phyloP scores from a whole-genome alignment of 2,329 filamentous ascomycete genomes.

The Blumeriella jaapii region DNA sequence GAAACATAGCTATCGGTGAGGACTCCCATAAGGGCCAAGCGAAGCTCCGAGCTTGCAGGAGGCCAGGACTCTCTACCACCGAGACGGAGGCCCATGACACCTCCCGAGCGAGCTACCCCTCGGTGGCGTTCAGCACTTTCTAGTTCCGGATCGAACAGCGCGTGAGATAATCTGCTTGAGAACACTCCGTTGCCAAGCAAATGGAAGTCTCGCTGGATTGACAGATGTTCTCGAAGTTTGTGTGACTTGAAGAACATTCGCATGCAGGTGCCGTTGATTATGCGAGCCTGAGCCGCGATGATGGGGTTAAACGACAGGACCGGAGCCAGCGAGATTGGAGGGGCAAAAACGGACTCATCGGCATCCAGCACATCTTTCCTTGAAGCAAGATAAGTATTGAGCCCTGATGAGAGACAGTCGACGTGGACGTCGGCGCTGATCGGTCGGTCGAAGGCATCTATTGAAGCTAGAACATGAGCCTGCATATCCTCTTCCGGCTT shows the following conservation, averaged over 20 bases:
- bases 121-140: slow-evolving; percentile 64
- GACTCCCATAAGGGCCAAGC: slow-evolving; percentile 77
- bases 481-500: slow-evolving; percentile 36
- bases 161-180: slow-evolving; percentile 64
- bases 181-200: slow-evolving; percentile 79
- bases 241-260: slow-evolving; percentile 66
- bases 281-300: slow-evolving; percentile 59
- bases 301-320: slow-evolving; percentile 67
- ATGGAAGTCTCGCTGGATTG: slow-evolving; percentile 68
- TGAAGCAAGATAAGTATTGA: slow-evolving; percentile 18
- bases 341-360: slow-evolving; percentile 20
- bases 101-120: slow-evolving; percentile 57
- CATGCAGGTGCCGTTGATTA: slow-evolving; percentile 69
- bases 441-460: slow-evolving; percentile 34
- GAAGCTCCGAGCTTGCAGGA: slow-evolving; percentile 85
- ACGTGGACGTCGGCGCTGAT: slow-evolving; percentile 17
- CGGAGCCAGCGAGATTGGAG: slow-evolving; percentile 39
- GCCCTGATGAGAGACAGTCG: slow-evolving; percentile 17
- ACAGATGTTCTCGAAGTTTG: slow-evolving; percentile 58
- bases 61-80: slow-evolving; percentile 81
- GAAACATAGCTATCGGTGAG: slow-evolving; percentile 60
- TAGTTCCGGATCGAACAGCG: slow-evolving; percentile 75
- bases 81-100: slow-evolving; percentile 70
- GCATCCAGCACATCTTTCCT: slow-evolving; percentile 1
- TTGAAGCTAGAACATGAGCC: slow-evolving; percentile 38